Evolutionary conservation across 176 grass and related monocot species (phyloP), one percentile per base, ranked within the genome.

Genomic region (Alloteropsis semialata): DNA sequence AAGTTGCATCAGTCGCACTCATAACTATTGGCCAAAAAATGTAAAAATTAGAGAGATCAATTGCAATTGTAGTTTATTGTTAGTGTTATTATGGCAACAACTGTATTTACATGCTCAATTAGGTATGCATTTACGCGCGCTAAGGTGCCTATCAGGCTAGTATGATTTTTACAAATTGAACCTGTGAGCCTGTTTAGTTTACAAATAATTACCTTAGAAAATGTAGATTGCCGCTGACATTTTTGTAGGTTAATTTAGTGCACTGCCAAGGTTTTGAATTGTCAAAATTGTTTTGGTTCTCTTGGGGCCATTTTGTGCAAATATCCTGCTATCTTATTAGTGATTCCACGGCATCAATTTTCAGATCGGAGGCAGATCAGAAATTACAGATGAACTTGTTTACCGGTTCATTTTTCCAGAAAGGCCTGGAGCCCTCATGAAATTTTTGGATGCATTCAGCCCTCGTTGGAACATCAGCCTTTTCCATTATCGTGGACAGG

Each of bases 391-490:
- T 6, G 96, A 99, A 86, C 82, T 96, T 64, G 89, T 94, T 80
- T 99, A 92, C 54, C 87, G 93, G 63, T 99, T 99, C 78, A 90
- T 99, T 78, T 99, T 99, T 39, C 91, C 96, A 39, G 96, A 99
- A 84, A 92, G 91, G 19, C 96, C 96, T 10, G 96, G 96, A 54
- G 54, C 96, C 74, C 87, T 99, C 29, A 93, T 95, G 69, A 90
- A 94, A 34, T 96, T 99, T 80, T 89, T 99, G 85, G 96, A 99
- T 45, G 74, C 85, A 7, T 85, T 92, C 8, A 94, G 96, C 74
- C 96, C 96, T 21, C 85, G 93, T 38, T 99, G 96, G 96, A 96
- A 99, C 55, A 99, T 99, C 74, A 99, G 96, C 82, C 86, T 96
- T 76, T 99, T 99, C 81, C 93, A 99, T 86, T 96, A 96, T 81